Evolutionary conservation across 2,329 filamentous ascomycete genomes (phyloP), one percentile per base, ranked within the genome.

Genomic region (Zasmidium cellare): DNA sequence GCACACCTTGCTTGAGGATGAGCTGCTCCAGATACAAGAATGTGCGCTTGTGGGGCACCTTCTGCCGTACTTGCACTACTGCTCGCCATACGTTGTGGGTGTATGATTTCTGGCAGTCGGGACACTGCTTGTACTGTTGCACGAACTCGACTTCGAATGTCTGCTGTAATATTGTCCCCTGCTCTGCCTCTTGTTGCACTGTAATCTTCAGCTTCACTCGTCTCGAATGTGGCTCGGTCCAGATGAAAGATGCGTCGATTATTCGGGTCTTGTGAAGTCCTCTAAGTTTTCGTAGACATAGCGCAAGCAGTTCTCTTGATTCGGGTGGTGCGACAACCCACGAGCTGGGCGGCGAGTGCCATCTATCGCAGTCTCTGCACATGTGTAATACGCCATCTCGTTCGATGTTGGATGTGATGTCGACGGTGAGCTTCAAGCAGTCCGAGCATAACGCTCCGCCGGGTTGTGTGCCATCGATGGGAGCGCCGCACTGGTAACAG

Each of bases 1-100:
- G 92, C 3, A 93, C 94, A 56, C 85, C 85, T 74, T 97, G 92
- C 80, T 97, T 97, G 67, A 99, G 81, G 67, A 99, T 96, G 56
- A 97, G 82, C 80, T 99, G 93, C 76, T 97, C 94, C 35, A 97
- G 86, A 72, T 84, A 90, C 58, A 91, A 75, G 74, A 91, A 91
- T 1, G 87, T 90, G 68, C 94, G 83, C 85, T 97, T 99, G 79
- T 99, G 94, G 3, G 90, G 86, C 41, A 99, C 94, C 79, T 97
- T 97, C 75, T 99, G 94, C 62, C 94, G 87, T 56, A 99, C 91
- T 79, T 99, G 96, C 7, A 97, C 92, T 59, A 86, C 87, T 0
- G 94, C 93, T 67, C 91, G 83, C 93, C 93, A 99, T 53, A 92
- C 92, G 78, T 97, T 96, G 72, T 91, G 91, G 20, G 94, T 97